Base-by-base conservation (phyloP, 371 early-diverging fungal genomes). In the Lichtheimia ornata region DNA sequence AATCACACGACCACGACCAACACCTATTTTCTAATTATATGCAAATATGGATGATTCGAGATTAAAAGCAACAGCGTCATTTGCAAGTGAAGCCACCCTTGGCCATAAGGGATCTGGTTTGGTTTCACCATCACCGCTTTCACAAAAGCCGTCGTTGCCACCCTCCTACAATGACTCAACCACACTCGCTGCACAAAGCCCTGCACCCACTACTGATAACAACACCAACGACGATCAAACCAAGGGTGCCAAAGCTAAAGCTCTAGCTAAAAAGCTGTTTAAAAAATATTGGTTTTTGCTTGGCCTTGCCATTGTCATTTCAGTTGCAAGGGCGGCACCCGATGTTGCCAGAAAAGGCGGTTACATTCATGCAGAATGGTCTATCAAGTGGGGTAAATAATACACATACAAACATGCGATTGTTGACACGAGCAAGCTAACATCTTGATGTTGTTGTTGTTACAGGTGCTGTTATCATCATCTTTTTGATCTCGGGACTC, bases 401-500 rank as follows among this genome's bases (percentile, higher is more conserved):
- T 41, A n/a, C 15, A 14, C 15, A 28, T 28, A 28, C 28, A 28
- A 28, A 28, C 28, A 35, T 35, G 11, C 35, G 35, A 35, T 35
- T 9, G 11, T 35, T 35, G 35, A 35, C 35, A 35, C 2, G 11
- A 11, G 2, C 11, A 35, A 35, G 35, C 35, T 35, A 9, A 35
- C 35, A 35, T 35, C 11, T 2, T 35, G 35, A 35, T 35, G 35
- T 28, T 28, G 28, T 28, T 28, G 28, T 28, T 63, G 22, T 45
- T 58, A 3, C 56, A 73, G 73, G 82, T 18, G 79, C 77, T 50
- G 86, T 87, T 11, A 72, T 79, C 55, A 58, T 87, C 50, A 85
- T 88, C 60, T 89, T 89, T 72, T 70, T 89, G 40, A 71, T 88
- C 45, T 85, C 87, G 7, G 90, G 90, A 4, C 66, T 89, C 35